Percentiles rank a stretch among this genome's conserved stretches.
Conservation (phyloP, 75 land plant genomes). For the Pinus taeda region DNA sequence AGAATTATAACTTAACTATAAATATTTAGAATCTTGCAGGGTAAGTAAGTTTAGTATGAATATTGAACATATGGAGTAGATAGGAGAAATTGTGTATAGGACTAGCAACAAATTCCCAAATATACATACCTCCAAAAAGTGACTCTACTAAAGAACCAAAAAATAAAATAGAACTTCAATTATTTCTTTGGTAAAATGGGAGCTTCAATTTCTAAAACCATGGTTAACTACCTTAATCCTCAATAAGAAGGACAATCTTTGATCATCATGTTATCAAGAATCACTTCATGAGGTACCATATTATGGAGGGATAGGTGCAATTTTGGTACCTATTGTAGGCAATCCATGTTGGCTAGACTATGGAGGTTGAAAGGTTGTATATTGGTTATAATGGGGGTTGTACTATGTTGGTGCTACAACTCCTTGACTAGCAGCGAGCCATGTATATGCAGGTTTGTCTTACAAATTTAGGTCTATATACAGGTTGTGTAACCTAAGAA, state of each 20-base stretch:
- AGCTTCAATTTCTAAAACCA: not conserved
- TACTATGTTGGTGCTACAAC: constrained; percentile 10
- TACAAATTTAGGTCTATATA: not conserved
- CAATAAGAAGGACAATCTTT: not conserved
- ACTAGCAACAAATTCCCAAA: not conserved
- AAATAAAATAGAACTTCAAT: not conserved
- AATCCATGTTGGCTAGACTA: constrained; percentile 4
- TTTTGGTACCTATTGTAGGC: not conserved
- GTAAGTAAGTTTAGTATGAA: too few relatives aligned
- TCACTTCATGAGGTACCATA: not conserved
- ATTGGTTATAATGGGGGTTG: constrained; percentile 28
- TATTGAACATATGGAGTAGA: too few relatives aligned
- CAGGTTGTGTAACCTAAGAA: not conserved
- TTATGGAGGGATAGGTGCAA: not conserved
- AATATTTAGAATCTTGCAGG: too few relatives aligned
- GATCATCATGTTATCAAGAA: not conserved
- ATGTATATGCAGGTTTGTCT: constrained; percentile 22
- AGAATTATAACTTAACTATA: too few relatives aligned
- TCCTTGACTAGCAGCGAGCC: constrained; percentile 13
- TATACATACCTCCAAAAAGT: not conserved
- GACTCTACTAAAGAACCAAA: not conserved
- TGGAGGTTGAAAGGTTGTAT: constrained; percentile 8
- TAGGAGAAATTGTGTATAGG: too few relatives aligned
- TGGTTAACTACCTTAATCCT: not conserved
- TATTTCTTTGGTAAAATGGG: not conserved